Evolutionary conservation across 805 yeast species (phyloP).

Genomic region (Cyberlindnera sargentensis): DNA sequence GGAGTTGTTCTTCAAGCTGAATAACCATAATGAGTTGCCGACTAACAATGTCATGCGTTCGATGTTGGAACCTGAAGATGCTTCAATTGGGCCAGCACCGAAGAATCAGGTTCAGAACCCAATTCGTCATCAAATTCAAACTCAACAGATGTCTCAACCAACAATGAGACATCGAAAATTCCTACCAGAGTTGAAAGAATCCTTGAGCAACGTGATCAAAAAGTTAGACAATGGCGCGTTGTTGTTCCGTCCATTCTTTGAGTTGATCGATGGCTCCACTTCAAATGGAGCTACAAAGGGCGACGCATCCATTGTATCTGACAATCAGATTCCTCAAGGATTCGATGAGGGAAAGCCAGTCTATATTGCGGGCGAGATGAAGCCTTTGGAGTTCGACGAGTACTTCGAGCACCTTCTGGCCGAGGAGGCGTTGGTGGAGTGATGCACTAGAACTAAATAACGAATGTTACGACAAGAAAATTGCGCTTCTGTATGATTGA

Average conservation of each 20-base stretch:
- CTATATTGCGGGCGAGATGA: constrained; percentile 14
- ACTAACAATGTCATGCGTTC: constrained; percentile 1
- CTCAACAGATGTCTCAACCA: not conserved
- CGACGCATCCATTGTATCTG: not conserved
- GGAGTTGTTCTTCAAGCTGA: constrained; percentile 41
- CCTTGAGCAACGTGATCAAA: constrained; percentile 20
- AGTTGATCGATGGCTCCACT: constrained; percentile 10
- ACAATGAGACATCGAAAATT: constrained; percentile 14
- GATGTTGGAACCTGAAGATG: not conserved
- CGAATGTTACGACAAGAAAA: too few species aligned
- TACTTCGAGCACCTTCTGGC: constrained; percentile 11
- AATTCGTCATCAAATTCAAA: not conserved
- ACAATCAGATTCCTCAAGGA: not conserved
- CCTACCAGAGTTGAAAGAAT: constrained; percentile 15
- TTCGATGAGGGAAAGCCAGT: not conserved
- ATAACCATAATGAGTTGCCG: constrained; percentile 10
- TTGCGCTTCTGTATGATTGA: too few species aligned
- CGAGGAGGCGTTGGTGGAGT: constrained; percentile 13
- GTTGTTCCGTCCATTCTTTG: constrained; percentile 22
- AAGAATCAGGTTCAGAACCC: not conserved
- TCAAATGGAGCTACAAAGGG: not conserved
- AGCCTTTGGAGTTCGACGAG: constrained; percentile 13
- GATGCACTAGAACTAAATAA: not conserved
- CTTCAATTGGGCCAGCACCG: not conserved
- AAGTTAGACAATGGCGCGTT: constrained; percentile 20